These are phyloP conservation scores for Penicillium angulare DNA, from an alignment of 495 filamentous ascomycete genomes.

Conservation along the genomic window DNA sequence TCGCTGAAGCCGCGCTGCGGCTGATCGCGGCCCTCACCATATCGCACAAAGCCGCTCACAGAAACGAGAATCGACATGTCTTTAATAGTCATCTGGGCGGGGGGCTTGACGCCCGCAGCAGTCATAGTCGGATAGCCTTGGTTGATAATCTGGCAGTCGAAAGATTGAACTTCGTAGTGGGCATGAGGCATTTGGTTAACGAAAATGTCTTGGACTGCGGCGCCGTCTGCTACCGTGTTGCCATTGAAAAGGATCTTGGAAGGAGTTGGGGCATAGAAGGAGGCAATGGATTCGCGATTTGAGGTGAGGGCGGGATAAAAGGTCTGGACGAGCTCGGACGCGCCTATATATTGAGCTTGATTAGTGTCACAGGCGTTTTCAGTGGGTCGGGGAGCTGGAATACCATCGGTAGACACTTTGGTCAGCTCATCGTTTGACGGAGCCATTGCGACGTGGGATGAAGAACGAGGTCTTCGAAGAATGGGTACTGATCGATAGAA, in stretches of 20 bases:
- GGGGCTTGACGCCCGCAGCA: constrained; percentile 35
- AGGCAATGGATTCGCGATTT: constrained; percentile 50
- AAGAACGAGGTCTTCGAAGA: no score
- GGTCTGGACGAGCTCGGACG: constrained; percentile 50
- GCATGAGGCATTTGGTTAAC: constrained; percentile 59
- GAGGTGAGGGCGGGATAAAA: constrained; percentile 57
- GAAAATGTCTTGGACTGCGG: constrained; percentile 59
- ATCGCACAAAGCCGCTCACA: constrained; percentile 65
- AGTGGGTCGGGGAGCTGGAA: background rate
- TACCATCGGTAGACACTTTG: constrained; percentile 53
- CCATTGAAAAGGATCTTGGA: constrained; percentile 67
- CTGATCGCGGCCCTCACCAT: constrained; percentile 53
- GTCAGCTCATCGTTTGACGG: constrained; percentile 39
- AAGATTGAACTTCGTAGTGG: constrained; percentile 63
- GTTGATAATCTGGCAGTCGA: constrained; percentile 75
- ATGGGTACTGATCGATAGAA: background rate
- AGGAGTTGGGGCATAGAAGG: constrained; percentile 55
- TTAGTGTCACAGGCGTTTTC: background rate
- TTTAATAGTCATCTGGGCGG: constrained; percentile 36
- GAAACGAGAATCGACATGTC: constrained; percentile 69
- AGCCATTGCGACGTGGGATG: constrained; percentile 31
- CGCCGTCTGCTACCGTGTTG: constrained; percentile 53
- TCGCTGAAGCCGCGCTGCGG: constrained; percentile 69
- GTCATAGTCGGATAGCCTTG: constrained; percentile 51
- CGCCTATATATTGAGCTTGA: constrained; percentile 30